Evolutionary conservation across 257 asterid species (phyloP).

Genomic region (Henckelia pumila): DNA sequence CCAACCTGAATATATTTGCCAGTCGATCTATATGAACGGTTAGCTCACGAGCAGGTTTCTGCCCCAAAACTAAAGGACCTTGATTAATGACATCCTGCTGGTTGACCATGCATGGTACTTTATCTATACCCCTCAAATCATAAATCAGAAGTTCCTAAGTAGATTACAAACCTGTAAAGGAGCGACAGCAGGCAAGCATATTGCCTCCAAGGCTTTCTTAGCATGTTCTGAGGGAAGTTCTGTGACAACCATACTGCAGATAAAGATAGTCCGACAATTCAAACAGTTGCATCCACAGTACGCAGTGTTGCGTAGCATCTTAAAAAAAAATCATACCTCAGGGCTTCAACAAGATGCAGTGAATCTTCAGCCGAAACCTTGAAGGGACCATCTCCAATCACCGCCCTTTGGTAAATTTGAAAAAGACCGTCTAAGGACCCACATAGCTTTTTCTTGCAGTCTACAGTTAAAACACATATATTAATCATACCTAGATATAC

Average conservation of each 20-base stretch:
- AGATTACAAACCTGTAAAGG: slow-evolving; percentile 72
- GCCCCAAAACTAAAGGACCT: slow-evolving; percentile 78
- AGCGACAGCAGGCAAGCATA: slow-evolving; percentile 76
- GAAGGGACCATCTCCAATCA: slow-evolving; percentile 79
- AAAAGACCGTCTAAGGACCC: slow-evolving; percentile 86
- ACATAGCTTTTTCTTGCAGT: slow-evolving; percentile 86
- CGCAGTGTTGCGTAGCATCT: slow-evolving; percentile 16
- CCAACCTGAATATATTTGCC: slow-evolving; percentile 89
- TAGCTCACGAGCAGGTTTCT: slow-evolving; percentile 85
- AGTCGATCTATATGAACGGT: slow-evolving; percentile 96
- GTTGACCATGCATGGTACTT: slow-evolving; percentile 34
- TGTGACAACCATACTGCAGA: slow-evolving; percentile 80
- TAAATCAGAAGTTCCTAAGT: slow-evolving; percentile 24
- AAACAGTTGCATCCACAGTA: slow-evolving; percentile 23
- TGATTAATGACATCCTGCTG: slow-evolving; percentile 82
- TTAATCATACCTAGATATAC: not conserved
- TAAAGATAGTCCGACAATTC: slow-evolving; percentile 31
- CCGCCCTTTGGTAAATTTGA: slow-evolving; percentile 87
- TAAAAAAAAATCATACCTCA: slow-evolving; percentile 56
- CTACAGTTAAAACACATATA: slow-evolving; percentile 36
- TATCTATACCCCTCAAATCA: slow-evolving; percentile 20
- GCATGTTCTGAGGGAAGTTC: slow-evolving; percentile 98
- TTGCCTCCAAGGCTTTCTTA: slow-evolving; percentile 80
- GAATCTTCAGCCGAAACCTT: slow-evolving; percentile 98
- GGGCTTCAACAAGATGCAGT: slow-evolving; percentile 88